Evolutionary conservation across 768 basidiomycete species (phyloP).

Genomic region (Hypholoma fasciculare): DNA sequence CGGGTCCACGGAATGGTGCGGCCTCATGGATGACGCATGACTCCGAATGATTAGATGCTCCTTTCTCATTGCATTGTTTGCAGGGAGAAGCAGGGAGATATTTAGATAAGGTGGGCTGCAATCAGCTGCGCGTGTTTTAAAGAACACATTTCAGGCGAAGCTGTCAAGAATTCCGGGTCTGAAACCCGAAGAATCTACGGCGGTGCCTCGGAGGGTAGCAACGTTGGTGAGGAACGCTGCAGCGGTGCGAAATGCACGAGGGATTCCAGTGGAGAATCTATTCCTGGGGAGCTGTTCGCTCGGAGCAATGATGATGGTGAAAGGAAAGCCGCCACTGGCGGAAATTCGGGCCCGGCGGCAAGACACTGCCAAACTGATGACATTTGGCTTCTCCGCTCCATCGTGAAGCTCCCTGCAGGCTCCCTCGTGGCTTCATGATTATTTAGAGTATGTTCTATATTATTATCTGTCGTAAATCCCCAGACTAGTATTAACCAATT

Average conservation of each 20-base stretch:
- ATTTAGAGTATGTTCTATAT: too few species aligned
- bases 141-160: neutral
- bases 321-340: neutral
- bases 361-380: too few species aligned
- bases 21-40: slow-evolving; percentile 28
- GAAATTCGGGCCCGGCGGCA: neutral
- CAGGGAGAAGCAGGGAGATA: neutral
- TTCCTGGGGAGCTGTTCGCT: neutral
- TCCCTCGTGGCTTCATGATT: too few species aligned
- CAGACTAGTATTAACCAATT: too few species aligned
- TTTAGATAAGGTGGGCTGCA: neutral
- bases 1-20: neutral
- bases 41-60: too few species aligned
- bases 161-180: neutral
- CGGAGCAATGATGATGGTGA: neutral
- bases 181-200: slow-evolving; percentile 1
- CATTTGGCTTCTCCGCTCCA: too few species aligned
- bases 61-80: too few species aligned
- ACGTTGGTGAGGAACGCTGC: slow-evolving; percentile 2
- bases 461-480: too few species aligned
- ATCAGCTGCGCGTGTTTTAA: neutral
- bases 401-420: too few species aligned
- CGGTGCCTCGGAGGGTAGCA: neutral
- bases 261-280: neutral
- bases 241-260: slow-evolving; percentile 2